Evolutionary conservation across 2,329 filamentous ascomycete genomes (phyloP), one percentile per base, ranked within the genome.

Genomic region (Sarocladiaceae sp.): DNA sequence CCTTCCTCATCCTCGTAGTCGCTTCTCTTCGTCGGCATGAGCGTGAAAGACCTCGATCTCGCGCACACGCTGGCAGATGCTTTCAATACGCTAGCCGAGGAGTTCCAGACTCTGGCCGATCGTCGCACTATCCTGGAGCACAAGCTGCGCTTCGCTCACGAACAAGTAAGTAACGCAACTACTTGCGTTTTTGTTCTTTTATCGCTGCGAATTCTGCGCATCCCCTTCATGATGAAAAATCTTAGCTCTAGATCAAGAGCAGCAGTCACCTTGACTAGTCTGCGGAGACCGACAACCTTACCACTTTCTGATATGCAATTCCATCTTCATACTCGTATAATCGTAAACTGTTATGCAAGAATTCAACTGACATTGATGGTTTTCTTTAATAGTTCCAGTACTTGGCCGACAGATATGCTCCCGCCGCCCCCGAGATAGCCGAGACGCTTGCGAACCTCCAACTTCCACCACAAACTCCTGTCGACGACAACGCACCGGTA

Each of bases 211-310:
- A 6, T 29, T 25, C 15, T 18, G n/a, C 17, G 25, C 44, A 60
- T 51, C 29, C 18, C 17, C 53, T 36, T 46, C 37, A 66, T 71
- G 68, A 71, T 71, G 69, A 71, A 64, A 63, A 68, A 55, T 66
- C 66, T 87, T 89, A 90, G 87, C 87, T 90, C 87, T 90, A 90
- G 87, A 90, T 88, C 86, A 86, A 77, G 79, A 89, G 84, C 77
- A 80, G 73, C 77, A 65, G 57, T 56, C 57, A 56, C 62, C 69
- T 75, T 74, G 77, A 73, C 56, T 54, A 55, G 58, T 60, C 59
- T 70, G 67, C 68, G 64, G 70, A 81, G 86, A 88, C 77, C 75
- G 83, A 87, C 69, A 81, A 66, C 58, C 64, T 66, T 67, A 66
- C 64, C 47, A 36, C 22, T 50, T 50, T 50, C 47, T 50, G 47